These are phyloP conservation scores for Alternaria gansuensis DNA, from an alignment of 2,329 filamentous ascomycete species.

Conservation along the genomic window DNA sequence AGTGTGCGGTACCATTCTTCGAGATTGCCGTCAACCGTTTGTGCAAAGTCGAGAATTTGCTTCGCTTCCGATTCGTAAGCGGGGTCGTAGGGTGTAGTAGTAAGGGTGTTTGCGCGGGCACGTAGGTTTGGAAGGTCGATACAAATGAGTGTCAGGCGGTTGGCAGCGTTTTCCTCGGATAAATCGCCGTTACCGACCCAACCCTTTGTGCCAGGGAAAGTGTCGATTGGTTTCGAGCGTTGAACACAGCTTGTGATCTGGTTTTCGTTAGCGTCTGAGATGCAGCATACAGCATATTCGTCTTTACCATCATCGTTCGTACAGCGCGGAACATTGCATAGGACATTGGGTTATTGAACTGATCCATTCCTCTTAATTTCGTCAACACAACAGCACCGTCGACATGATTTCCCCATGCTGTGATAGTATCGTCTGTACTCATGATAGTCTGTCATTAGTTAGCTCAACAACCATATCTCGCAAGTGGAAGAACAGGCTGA, in stretches of 20 bases:
- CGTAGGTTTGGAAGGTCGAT: conserved; percentile 53
- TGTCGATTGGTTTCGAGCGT: conserved; percentile 51
- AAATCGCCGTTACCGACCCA: conserved; percentile 48
- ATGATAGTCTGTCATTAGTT: conserved; percentile 48
- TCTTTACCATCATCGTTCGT: conserved; percentile 52
- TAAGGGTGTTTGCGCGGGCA: conserved; percentile 46
- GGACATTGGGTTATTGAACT: conserved; percentile 51
- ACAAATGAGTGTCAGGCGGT: conserved; percentile 53
- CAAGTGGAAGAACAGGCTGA: conserved; percentile 25
- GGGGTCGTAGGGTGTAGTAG: conserved; percentile 32
- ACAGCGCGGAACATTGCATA: conserved; percentile 54
- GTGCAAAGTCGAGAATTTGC: conserved; percentile 47
- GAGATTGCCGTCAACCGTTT: conserved; percentile 50
- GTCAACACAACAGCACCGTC: conserved; percentile 54
- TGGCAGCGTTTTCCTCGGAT: conserved; percentile 52
- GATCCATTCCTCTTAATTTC: conserved; percentile 51
- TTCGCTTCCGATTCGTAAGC: conserved; percentile 41
- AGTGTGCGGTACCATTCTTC: conserved; percentile 51
- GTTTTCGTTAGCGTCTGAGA: conserved; percentile 4
- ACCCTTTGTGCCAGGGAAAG: conserved; percentile 48
- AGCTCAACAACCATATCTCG: conserved; percentile 18
- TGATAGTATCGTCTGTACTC: conserved; percentile 50
- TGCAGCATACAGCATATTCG: too few relatives aligned
- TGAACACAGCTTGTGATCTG: conserved; percentile 54
- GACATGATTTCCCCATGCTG: conserved; percentile 53